Percentiles rank a stretch among this genome's conserved stretches.
These are phyloP conservation scores for Fusarium subtropicale DNA, from an alignment of 2,329 filamentous ascomycete genomes.

Conservation along the genomic window DNA sequence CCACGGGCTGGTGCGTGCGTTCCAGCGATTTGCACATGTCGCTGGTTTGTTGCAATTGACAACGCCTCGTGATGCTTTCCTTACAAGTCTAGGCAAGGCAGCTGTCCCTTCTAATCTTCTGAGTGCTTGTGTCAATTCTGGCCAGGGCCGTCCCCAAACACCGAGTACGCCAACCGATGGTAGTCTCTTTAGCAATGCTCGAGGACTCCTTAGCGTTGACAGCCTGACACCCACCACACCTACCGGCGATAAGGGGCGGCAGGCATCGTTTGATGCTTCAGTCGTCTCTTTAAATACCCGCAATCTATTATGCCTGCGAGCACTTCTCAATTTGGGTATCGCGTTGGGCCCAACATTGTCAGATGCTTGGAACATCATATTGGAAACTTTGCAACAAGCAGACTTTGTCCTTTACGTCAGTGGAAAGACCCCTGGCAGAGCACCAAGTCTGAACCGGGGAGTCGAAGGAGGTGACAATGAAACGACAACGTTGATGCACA, in stretches of 20 bases:
- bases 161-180: slow-evolving; percentile 62
- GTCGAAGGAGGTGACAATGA: slow-evolving; percentile 65
- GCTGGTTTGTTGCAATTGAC: slow-evolving; percentile 85
- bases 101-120: slow-evolving; percentile 86
- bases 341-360: slow-evolving; percentile 90
- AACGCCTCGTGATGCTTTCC: slow-evolving; percentile 91
- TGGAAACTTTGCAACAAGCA: slow-evolving; percentile 92
- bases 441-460: slow-evolving; percentile 60
- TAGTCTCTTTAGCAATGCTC: slow-evolving; percentile 76
- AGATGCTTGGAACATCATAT: slow-evolving; percentile 87
- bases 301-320: slow-evolving; percentile 89
- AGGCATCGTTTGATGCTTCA: slow-evolving; percentile 67
- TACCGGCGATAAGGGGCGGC: slow-evolving; percentile 68
- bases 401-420: slow-evolving; percentile 84
- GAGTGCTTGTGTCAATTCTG: slow-evolving; percentile 67
- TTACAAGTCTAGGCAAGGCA: slow-evolving; percentile 93
- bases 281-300: slow-evolving; percentile 78
- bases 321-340: slow-evolving; percentile 94
- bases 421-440: slow-evolving; percentile 65
- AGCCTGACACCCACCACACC: slow-evolving; percentile 70
- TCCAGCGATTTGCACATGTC: slow-evolving; percentile 95
- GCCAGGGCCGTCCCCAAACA: slow-evolving; percentile 57
- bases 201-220: slow-evolving; percentile 79
- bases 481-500: slow-evolving; percentile 65
- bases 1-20: slow-evolving; percentile 88